Percentiles rank a stretch among this genome's conserved stretches.
Conservation (phyloP, 2,329 filamentous ascomycete species). For the Pestalotiopsis sp. region DNA sequence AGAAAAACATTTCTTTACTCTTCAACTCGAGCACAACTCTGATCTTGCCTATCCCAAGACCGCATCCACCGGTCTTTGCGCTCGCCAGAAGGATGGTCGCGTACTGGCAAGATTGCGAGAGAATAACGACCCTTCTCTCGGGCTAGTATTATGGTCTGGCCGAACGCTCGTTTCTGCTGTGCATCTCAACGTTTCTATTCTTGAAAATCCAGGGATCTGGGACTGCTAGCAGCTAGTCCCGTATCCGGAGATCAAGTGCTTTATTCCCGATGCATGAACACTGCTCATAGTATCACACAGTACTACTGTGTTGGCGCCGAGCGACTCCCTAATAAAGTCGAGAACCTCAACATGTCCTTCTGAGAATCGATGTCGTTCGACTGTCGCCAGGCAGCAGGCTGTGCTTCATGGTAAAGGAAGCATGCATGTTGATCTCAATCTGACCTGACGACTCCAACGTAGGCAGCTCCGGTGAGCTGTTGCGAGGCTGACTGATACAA, state of each 20-base stretch:
- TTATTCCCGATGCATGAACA: background rate
- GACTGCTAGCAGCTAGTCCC: background rate
- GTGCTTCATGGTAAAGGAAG: no score
- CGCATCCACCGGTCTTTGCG: background rate
- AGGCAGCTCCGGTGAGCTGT: no score
- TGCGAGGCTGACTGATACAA: no score
- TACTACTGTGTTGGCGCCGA: background rate
- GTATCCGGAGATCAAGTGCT: background rate
- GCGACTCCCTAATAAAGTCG: background rate
- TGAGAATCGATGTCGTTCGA: no score
- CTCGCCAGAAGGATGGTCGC: background rate
- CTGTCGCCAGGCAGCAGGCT: no score
- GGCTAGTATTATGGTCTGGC: background rate
- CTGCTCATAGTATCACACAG: background rate
- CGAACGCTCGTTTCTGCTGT: background rate
- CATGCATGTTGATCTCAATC: no score
- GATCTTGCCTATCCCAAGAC: background rate
- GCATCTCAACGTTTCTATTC: background rate
- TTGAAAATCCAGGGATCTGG: background rate
- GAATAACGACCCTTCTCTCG: background rate
- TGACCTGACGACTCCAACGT: no score
- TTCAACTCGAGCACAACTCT: background rate
- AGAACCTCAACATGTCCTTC: background rate
- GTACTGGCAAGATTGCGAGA: background rate
- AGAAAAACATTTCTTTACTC: background rate